Conservation (phyloP, 129 eudicot genomes). For the Smallanthus sonchifolius region DNA sequence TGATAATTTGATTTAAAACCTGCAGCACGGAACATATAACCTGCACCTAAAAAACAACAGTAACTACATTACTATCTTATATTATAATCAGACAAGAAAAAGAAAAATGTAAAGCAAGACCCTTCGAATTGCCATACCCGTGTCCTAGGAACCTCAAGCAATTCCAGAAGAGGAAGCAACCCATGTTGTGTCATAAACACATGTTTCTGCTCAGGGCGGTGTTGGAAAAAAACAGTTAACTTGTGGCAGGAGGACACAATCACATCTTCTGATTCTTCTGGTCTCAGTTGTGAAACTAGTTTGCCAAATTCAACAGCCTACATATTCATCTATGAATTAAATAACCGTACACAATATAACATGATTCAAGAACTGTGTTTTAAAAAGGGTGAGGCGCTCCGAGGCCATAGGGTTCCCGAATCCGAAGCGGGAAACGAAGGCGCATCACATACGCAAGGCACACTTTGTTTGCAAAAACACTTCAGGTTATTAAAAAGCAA, state of each 20-base stretch:
- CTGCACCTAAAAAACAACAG: conserved; percentile 42
- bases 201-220: conserved; percentile 88
- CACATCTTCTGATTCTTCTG: conserved; percentile 96
- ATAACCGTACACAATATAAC: conserved; percentile 13
- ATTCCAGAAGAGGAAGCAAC: conserved; percentile 83
- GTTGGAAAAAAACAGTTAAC: conserved; percentile 72
- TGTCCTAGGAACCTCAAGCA: conserved; percentile 78
- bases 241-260: conserved; percentile 85
- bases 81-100: background rate
- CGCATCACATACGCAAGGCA: background rate
- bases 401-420: background rate
- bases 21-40: conserved; percentile 84
- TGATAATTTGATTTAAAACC: conserved; percentile 76
- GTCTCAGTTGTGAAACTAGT: conserved; percentile 75
- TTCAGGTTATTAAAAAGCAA: background rate
- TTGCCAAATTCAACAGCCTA: conserved; percentile 94
- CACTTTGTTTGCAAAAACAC: background rate
- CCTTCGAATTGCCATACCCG: conserved; percentile 47
- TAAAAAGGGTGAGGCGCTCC: background rate
- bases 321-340: conserved; percentile 9
- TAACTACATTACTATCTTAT: conserved; percentile 13
- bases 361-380: background rate
- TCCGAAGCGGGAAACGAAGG: background rate
- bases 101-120: background rate
- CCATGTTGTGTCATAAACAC: conserved; percentile 94